These are phyloP conservation scores for Orbilia blumenaviensis DNA, from an alignment of 2,329 filamentous ascomycete genomes.

Conservation along the genomic window DNA sequence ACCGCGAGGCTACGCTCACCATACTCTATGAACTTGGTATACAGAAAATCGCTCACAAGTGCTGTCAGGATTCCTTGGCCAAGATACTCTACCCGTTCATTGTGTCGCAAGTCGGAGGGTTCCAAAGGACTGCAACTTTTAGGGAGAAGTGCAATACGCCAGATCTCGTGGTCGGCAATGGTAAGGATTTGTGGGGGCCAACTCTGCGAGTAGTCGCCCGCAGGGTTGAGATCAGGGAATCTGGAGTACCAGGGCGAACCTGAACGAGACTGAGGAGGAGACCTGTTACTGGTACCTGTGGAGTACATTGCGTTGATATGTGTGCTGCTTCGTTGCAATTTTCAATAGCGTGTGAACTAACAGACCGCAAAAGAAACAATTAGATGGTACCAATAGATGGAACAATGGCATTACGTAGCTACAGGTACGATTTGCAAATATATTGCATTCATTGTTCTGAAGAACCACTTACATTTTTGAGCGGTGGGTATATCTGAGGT, in stretches of 20 bases:
- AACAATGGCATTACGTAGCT: no score
- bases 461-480: no score
- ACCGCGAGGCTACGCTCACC: constrained; percentile 12
- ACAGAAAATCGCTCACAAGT: constrained; percentile 39
- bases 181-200: constrained; percentile 45
- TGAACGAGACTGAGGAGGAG: constrained; percentile 39
- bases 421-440: no score
- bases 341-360: no score
- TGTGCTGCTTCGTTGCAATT: not conserved
- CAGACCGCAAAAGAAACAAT: no score
- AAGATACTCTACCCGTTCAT: constrained; percentile 23
- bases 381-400: no score
- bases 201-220: constrained; percentile 8
- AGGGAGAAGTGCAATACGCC: constrained; percentile 26
- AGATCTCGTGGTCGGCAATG: constrained; percentile 17
- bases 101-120: constrained; percentile 15
- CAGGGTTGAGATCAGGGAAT: constrained; percentile 23
- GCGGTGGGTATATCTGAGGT: no score
- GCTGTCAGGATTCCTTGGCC: constrained; percentile 39
- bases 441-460: no score
- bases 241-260: constrained; percentile 39
- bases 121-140: constrained; percentile 12
- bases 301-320: no score
- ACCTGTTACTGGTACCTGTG: constrained; percentile 19
- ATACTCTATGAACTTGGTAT: constrained; percentile 38